Conservation (phyloP, 345 rosid genomes). For the Brassica cretica region DNA sequence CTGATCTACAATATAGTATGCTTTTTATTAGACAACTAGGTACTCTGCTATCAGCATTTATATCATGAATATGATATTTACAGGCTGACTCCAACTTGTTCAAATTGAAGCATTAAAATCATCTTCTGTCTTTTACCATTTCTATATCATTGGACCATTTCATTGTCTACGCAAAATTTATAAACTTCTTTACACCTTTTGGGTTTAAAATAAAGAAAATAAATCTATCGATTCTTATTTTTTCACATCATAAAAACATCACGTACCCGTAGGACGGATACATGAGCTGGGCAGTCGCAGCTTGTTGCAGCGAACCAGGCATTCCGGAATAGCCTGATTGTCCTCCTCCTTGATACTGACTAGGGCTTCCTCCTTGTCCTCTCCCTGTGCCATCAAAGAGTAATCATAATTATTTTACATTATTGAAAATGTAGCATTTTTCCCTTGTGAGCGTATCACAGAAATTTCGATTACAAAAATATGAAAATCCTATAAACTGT, state of each 20-base stretch:
- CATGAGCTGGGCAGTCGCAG: conserved; percentile 44
- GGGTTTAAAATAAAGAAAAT: neutral
- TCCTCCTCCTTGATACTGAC: conserved; percentile 52
- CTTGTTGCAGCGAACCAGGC: conserved; percentile 46
- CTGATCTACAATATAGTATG: neutral
- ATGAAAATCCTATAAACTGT: neutral
- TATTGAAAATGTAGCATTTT: neutral
- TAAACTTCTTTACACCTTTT: conserved; percentile 14
- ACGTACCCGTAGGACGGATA: conserved; percentile 38
- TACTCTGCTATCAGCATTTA: conserved; percentile 13
- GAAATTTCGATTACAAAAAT: neutral
- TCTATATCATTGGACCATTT: conserved; percentile 34
- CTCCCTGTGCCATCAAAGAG: conserved; percentile 48
- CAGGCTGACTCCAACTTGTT: conserved; percentile 44
- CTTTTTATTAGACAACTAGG: conserved; percentile 28
- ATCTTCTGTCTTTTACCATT: conserved; percentile 37
- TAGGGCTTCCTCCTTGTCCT: conserved; percentile 61
- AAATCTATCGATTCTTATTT: neutral
- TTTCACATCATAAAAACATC: neutral
- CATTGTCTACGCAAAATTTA: conserved; percentile 25
- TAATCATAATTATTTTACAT: conserved; percentile 1
- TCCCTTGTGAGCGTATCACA: neutral
- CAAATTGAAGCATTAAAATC: conserved; percentile 39
- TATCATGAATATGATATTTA: conserved; percentile 27
- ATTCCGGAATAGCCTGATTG: conserved; percentile 52